Evolutionary conservation across 108 stramenopile species (phyloP).

Genomic region (Fragilariopsis cylindrus): DNA sequence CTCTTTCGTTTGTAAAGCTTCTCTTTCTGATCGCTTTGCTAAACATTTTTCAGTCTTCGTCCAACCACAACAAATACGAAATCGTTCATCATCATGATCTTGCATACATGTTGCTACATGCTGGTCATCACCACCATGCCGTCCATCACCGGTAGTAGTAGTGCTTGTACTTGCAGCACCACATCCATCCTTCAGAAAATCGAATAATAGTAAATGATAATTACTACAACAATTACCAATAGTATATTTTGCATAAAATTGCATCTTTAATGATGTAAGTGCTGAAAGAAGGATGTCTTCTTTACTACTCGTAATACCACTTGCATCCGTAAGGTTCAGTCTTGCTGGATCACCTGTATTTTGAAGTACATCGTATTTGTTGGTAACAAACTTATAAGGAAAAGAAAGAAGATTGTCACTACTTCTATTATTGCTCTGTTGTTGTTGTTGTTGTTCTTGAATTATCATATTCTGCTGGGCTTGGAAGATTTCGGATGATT

Average conservation of each 20-base stretch:
- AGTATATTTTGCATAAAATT: constrained; percentile 29
- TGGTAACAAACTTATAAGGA: constrained; percentile 30
- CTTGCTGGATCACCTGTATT: constrained; percentile 32
- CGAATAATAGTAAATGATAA: constrained; percentile 40
- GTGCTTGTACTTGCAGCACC: constrained; percentile 12
- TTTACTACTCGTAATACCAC: not conserved
- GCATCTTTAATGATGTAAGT: constrained; percentile 38
- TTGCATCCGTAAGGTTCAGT: too few species aligned
- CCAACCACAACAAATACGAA: constrained; percentile 50
- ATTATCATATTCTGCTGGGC: constrained; percentile 15
- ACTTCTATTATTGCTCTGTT: not conserved
- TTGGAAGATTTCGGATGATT: constrained; percentile 27
- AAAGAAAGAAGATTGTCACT: constrained; percentile 19
- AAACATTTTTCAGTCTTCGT: constrained; percentile 34
- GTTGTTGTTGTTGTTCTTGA: not conserved
- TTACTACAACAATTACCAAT: constrained; percentile 59
- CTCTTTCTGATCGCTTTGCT: constrained; percentile 1
- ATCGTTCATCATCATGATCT: constrained; percentile 37
- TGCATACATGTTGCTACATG: constrained; percentile 43
- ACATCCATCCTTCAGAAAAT: constrained; percentile 50
- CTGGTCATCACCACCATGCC: not conserved
- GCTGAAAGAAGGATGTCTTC: constrained; percentile 44
- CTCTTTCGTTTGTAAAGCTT: constrained; percentile 25
- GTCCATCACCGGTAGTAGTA: too few species aligned
- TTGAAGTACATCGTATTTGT: constrained; percentile 36